Evolutionary conservation across 495 filamentous ascomycete species (phyloP).

Genomic region (Daldinia loculata): DNA sequence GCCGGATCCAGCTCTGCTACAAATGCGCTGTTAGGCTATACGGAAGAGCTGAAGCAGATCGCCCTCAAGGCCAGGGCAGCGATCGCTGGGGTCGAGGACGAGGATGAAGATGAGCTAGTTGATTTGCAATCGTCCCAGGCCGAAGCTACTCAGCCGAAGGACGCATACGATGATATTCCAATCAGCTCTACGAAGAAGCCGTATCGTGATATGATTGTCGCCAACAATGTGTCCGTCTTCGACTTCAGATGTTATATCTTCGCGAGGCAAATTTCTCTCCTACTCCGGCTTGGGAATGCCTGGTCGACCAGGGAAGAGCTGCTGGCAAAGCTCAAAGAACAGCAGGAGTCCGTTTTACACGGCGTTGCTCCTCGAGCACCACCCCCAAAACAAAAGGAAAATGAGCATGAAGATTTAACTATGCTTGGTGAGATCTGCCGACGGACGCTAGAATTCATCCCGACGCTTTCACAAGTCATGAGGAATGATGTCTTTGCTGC

Average conservation of each 20-base stretch:
- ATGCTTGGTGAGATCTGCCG: conserved; percentile 82
- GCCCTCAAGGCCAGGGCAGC: conserved; percentile 59
- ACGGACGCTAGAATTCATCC: conserved; percentile 81
- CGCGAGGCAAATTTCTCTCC: conserved; percentile 82
- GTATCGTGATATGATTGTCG: conserved; percentile 90
- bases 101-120: conserved; percentile 57
- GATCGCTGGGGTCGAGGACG: conserved; percentile 43
- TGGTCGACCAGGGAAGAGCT: conserved; percentile 64
- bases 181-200: conserved; percentile 78
- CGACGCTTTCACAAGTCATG: conserved; percentile 76
- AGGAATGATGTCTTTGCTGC: conserved; percentile 73
- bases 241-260: conserved; percentile 97
- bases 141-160: conserved; percentile 41
- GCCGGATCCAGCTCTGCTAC: conserved; percentile 56
- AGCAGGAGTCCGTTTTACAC: conserved; percentile 60
- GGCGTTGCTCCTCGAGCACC: conserved; percentile 61
- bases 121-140: conserved; percentile 55
- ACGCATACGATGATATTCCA: conserved; percentile 63
- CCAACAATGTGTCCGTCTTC: conserved; percentile 97
- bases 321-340: conserved; percentile 65
- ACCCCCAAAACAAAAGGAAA: conserved; percentile 55
- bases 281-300: conserved; percentile 82
- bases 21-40: conserved; percentile 68
- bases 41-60: conserved; percentile 71
- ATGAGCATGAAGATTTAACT: conserved; percentile 75